Percentiles rank a stretch among this genome's conserved stretches.
Evolutionary conservation across 163 green algal genomes (phyloP).

Genomic region (Scenedesmus sp.): DNA sequence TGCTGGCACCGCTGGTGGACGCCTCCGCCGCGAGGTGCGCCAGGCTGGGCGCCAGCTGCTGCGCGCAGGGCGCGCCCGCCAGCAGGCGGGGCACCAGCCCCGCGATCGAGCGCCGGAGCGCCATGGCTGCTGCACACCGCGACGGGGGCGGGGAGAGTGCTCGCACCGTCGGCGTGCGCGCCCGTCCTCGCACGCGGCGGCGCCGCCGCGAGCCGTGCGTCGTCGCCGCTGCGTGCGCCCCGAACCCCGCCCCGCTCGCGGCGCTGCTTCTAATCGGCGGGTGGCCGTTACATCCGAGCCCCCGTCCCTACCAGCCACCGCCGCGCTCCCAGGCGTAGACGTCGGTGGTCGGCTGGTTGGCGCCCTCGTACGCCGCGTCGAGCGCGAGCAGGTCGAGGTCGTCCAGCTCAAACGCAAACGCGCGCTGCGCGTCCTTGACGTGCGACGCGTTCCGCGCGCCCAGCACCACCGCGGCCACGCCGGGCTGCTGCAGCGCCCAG

Average conservation of each 20-base stretch:
- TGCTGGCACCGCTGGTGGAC: no score
- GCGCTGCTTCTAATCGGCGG: background rate
- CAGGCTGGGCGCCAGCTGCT: no score
- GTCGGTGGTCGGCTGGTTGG: constrained; percentile 57
- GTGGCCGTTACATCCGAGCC: no score
- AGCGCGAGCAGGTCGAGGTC: constrained; percentile 64
- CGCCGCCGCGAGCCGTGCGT: no score
- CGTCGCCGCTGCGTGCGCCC: background rate
- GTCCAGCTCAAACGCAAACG: constrained; percentile 71
- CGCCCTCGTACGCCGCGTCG: constrained; percentile 65
- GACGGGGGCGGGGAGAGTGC: background rate
- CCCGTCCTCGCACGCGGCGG: background rate
- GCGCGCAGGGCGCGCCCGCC: background rate
- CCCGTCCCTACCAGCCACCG: constrained; percentile 42
- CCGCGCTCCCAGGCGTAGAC: constrained; percentile 82
- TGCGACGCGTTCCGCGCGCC: constrained; percentile 79
- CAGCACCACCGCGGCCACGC: constrained; percentile 49
- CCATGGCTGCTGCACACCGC: constrained; percentile 14
- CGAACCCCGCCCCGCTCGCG: background rate
- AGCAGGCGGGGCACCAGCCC: constrained; percentile 38
- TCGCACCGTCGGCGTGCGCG: background rate
- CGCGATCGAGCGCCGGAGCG: constrained; percentile 16
- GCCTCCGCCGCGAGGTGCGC: no score
- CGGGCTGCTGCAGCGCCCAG: constrained; percentile 57
- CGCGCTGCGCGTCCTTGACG: constrained; percentile 30